Evolutionary conservation across 2,329 filamentous ascomycete species (phyloP).

Genomic region (Penicillium expansum): DNA sequence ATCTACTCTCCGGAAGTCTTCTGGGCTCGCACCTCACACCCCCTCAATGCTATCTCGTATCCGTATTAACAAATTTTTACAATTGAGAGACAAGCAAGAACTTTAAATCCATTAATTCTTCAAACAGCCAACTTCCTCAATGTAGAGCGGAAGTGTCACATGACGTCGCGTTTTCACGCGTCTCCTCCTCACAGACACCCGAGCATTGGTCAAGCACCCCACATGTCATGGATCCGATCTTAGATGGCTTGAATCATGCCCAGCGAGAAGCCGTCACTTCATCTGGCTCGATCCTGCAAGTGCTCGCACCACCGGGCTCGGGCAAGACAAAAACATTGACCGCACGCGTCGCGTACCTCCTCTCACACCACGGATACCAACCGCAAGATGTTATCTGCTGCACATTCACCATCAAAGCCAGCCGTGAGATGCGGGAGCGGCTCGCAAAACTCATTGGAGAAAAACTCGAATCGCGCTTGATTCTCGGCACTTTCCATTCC

Average conservation of each 20-base stretch:
- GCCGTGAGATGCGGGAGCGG: slow-evolving; percentile 86
- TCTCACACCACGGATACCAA: slow-evolving; percentile 66
- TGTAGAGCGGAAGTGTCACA: slow-evolving; percentile 22
- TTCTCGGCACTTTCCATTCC: slow-evolving; percentile 93
- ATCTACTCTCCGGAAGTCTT: background rate
- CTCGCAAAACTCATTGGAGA: slow-evolving; percentile 79
- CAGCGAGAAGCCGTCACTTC: slow-evolving; percentile 65
- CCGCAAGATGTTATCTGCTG: slow-evolving; percentile 91
- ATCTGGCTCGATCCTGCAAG: slow-evolving; percentile 57
- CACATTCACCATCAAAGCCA: slow-evolving; percentile 95
- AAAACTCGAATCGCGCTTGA: slow-evolving; percentile 69
- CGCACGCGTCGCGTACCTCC: slow-evolving; percentile 84
- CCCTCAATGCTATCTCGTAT: background rate
- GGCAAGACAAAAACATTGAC: slow-evolving; percentile 97
- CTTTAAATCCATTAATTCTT: background rate
- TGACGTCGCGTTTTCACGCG: slow-evolving; percentile 30
- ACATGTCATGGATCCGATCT: slow-evolving; percentile 52
- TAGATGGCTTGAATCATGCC: slow-evolving; percentile 62
- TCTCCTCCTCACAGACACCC: slow-evolving; percentile 11
- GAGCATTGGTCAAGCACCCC: slow-evolving; percentile 4
- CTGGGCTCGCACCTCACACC: background rate
- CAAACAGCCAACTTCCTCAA: background rate
- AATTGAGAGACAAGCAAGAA: background rate
- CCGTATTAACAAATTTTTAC: background rate
- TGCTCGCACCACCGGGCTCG: slow-evolving; percentile 63